phyloP scores from a whole-genome alignment of 2,329 filamentous ascomycete genomes.

The Arthrobotrys pseudoclavata region DNA sequence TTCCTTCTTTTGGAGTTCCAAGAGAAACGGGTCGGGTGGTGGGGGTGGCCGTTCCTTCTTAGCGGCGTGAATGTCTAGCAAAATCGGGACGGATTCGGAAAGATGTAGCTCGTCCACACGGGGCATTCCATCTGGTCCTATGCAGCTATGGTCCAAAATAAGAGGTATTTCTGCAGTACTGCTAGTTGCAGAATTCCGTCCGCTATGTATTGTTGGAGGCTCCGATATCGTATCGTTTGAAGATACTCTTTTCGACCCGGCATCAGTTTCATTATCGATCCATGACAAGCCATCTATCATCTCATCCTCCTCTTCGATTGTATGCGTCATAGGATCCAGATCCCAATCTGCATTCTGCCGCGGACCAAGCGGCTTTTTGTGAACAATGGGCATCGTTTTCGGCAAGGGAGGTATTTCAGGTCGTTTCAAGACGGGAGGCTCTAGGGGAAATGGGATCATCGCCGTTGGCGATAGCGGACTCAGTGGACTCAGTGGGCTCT shows the following conservation, averaged over 20 bases:
- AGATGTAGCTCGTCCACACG: constrained; percentile 49
- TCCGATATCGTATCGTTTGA: constrained; percentile 60
- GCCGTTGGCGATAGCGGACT: constrained; percentile 49
- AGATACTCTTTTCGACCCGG: constrained; percentile 56
- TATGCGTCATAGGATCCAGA: constrained; percentile 54
- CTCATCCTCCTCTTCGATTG: constrained; percentile 58
- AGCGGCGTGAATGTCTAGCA: constrained; percentile 46
- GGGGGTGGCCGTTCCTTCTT: constrained; percentile 34
- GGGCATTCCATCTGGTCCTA: constrained; percentile 55
- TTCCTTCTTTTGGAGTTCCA: constrained; percentile 47
- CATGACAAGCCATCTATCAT: constrained; percentile 51
- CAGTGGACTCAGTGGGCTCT: constrained; percentile 35
- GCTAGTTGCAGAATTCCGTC: constrained; percentile 52
- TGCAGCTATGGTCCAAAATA: constrained; percentile 48
- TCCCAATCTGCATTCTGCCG: constrained; percentile 59
- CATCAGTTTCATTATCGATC: constrained; percentile 59
- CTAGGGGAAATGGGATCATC: constrained; percentile 34
- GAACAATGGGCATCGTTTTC: constrained; percentile 51
- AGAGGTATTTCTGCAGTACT: constrained; percentile 58
- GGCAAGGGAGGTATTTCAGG: constrained; percentile 57
- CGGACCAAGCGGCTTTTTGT: constrained; percentile 56
- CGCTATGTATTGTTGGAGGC: constrained; percentile 56
- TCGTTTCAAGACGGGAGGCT: constrained; percentile 51
- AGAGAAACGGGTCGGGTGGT: constrained; percentile 43
- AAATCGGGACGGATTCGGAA: constrained; percentile 45